phyloP scores from a whole-genome alignment of 179 eudicot species.

The Heliamphora pulchella region DNA sequence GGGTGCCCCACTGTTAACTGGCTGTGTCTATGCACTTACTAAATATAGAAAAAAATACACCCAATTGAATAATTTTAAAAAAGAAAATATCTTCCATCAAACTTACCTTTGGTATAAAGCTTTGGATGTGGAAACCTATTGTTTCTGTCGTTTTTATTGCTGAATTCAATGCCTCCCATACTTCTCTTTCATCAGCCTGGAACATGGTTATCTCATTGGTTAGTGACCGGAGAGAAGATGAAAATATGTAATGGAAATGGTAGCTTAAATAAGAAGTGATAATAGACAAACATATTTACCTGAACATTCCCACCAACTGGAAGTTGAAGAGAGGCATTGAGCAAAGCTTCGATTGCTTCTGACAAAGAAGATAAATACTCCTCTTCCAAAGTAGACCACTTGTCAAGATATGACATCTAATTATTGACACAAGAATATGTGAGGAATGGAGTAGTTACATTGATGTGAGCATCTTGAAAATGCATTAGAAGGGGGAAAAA shows the following conservation, averaged over 20 bases:
- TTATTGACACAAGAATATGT: conserved; percentile 4
- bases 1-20: background rate
- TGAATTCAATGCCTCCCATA: conserved; percentile 47
- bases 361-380: conserved; percentile 50
- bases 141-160: conserved; percentile 51
- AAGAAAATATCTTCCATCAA: conserved; percentile 1
- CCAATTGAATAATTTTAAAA: background rate
- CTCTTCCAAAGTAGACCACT: conserved; percentile 63
- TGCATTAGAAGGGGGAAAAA: background rate
- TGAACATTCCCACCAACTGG: conserved; percentile 55
- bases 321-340: conserved; percentile 52
- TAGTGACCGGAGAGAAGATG: conserved; percentile 5
- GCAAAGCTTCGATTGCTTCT: conserved; percentile 45
- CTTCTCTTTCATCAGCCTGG: conserved; percentile 49
- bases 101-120: conserved; percentile 47
- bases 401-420: conserved; percentile 61
- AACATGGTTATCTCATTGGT: conserved; percentile 15
- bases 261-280: background rate
- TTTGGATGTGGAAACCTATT: conserved; percentile 41
- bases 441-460: conserved; percentile 3
- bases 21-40: background rate
- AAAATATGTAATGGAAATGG: conserved; percentile 6
- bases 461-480: conserved; percentile 1
- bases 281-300: conserved; percentile 27
- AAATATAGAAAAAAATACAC: too few relatives aligned